These are phyloP conservation scores for Botrytis tulipae DNA, from an alignment of 2,329 filamentous ascomycete species.

Conservation along the genomic window DNA sequence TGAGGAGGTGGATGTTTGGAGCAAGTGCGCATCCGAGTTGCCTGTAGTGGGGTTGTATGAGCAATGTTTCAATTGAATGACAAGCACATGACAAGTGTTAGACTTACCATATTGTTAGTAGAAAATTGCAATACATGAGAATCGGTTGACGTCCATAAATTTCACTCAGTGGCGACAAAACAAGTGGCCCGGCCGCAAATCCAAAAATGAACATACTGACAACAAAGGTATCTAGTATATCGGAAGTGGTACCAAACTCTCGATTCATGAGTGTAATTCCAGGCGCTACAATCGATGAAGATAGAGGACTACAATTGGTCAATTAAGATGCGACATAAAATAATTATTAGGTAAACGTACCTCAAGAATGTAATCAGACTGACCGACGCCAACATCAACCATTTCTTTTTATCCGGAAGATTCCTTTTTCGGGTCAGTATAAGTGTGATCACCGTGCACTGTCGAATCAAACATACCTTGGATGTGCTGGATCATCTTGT, in stretches of 20 bases:
- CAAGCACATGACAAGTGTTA: conserved; percentile 44
- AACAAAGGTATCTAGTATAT: conserved; percentile 24
- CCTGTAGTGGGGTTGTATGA: conserved; percentile 45
- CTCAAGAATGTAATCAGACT: conserved; percentile 23
- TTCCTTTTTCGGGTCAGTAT: conserved; percentile 16
- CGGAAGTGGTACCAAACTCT: conserved; percentile 27
- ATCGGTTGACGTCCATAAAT: conserved; percentile 61
- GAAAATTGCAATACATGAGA: conserved; percentile 43
- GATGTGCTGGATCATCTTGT: conserved; percentile 25
- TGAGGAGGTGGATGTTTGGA: conserved; percentile 47
- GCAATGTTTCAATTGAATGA: conserved; percentile 46
- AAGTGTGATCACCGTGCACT: background rate
- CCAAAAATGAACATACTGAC: conserved; percentile 56
- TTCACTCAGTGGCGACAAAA: conserved; percentile 59
- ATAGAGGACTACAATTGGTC: conserved; percentile 29
- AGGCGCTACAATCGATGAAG: conserved; percentile 46
- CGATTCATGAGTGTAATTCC: conserved; percentile 36
- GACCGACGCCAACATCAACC: conserved; percentile 19
- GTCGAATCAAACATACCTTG: conserved; percentile 12
- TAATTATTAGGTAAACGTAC: conserved; percentile 8
- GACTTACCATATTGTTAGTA: conserved; percentile 44
- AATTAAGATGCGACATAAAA: background rate
- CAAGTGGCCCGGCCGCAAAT: conserved; percentile 55
- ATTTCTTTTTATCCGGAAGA: conserved; percentile 17
- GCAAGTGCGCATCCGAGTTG: conserved; percentile 53